These are phyloP conservation scores for Yarrowia bubula DNA, from an alignment of 805 yeast species.

Conservation along the genomic window DNA sequence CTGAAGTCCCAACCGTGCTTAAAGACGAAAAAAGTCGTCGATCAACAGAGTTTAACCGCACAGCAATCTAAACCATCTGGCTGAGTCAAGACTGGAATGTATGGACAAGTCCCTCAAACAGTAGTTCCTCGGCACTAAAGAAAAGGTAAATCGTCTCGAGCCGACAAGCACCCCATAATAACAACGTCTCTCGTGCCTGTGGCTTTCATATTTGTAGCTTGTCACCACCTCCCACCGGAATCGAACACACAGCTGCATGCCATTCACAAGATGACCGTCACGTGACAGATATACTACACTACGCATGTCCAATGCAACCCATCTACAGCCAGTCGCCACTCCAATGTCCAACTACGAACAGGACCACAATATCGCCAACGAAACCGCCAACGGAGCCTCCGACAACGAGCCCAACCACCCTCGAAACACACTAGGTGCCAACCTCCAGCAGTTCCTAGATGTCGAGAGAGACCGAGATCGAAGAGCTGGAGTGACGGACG, in stretches of 20 bases:
- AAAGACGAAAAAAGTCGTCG: no score
- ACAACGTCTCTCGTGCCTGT: background rate
- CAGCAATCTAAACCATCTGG: background rate
- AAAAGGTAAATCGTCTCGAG: background rate
- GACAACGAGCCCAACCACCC: conserved; percentile 1
- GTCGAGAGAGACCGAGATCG: conserved; percentile 20
- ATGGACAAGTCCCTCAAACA: background rate
- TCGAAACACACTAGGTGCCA: conserved; percentile 22
- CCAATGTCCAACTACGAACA: conserved; percentile 25
- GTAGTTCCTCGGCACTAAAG: conserved; percentile 6
- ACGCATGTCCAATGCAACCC: background rate
- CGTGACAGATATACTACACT: conserved; percentile 7
- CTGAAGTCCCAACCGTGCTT: background rate
- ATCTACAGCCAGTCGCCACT: background rate
- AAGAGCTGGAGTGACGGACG: background rate
- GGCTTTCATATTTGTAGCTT: background rate
- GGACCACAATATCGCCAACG: conserved; percentile 20
- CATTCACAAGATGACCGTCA: background rate
- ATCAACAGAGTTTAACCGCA: background rate
- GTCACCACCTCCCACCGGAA: background rate
- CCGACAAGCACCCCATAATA: background rate
- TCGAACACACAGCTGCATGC: background rate
- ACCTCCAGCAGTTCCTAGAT: conserved; percentile 9
- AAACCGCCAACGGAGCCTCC: background rate
- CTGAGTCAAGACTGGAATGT: background rate